Conservation (phyloP, 352 stramenopile genomes). For the Pythium dissimile region DNA sequence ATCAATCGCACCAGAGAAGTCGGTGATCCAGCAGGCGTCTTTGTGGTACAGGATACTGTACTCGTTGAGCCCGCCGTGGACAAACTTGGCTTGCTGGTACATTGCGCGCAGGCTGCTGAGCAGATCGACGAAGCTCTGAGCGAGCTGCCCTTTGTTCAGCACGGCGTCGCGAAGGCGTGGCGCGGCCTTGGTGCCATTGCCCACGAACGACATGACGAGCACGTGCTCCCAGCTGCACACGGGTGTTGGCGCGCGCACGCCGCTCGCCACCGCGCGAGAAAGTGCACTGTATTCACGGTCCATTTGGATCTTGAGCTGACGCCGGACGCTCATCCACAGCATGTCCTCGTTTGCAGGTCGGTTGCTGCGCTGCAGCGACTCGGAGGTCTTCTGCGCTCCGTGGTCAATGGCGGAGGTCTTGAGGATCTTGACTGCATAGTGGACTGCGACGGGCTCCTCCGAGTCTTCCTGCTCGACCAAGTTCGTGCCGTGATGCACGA, state of each 20-base stretch:
- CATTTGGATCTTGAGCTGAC: slow-evolving; percentile 51
- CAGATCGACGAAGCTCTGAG: slow-evolving; percentile 35
- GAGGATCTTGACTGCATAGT: slow-evolving; percentile 76
- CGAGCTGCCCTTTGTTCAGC: slow-evolving; percentile 39
- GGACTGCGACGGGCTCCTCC: slow-evolving; percentile 39
- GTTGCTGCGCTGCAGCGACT: slow-evolving; percentile 39
- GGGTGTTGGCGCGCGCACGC: slow-evolving; percentile 34
- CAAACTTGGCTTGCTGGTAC: slow-evolving; percentile 54
- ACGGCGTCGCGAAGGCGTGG: slow-evolving; percentile 42
- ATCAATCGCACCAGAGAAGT: slow-evolving; percentile 82
- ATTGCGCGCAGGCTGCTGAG: slow-evolving; percentile 37
- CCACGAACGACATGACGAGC: slow-evolving; percentile 52
- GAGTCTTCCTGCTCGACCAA: slow-evolving; percentile 27
- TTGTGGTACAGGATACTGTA: slow-evolving; percentile 76
- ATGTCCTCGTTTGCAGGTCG: slow-evolving; percentile 37
- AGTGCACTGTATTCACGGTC: slow-evolving; percentile 52
- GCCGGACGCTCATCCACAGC: slow-evolving; percentile 54
- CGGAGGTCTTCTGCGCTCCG: slow-evolving; percentile 37
- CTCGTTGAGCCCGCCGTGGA: slow-evolving; percentile 44
- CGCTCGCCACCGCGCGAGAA: slow-evolving; percentile 25
- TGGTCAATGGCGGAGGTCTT: slow-evolving; percentile 56
- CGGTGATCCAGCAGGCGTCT: slow-evolving; percentile 74
- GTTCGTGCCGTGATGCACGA: slow-evolving; percentile 60
- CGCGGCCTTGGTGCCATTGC: slow-evolving; percentile 31
- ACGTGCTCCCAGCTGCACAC: slow-evolving; percentile 49